Evolutionary conservation across 352 stramenopile species (phyloP).

Genomic region (Phytophthora sansomeana): DNA sequence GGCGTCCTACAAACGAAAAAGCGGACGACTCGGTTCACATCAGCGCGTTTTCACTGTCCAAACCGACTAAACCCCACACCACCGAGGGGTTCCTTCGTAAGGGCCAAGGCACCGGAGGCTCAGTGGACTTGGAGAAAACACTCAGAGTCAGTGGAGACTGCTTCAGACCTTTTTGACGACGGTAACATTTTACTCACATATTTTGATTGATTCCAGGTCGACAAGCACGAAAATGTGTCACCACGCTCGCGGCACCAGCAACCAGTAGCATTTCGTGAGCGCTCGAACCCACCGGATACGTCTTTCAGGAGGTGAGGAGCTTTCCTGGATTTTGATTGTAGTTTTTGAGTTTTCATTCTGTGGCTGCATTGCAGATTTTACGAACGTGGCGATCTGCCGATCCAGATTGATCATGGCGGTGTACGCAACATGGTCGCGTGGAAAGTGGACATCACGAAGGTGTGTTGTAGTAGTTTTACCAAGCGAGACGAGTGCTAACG

Average conservation of each 20-base stretch:
- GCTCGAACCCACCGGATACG: slow-evolving; percentile 94
- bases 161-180: background rate
- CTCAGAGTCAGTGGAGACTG: slow-evolving; percentile 33
- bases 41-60: slow-evolving; percentile 93
- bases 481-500: background rate
- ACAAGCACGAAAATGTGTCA: slow-evolving; percentile 53
- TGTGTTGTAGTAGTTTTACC: slow-evolving; percentile 19
- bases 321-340: background rate
- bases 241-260: slow-evolving; percentile 61
- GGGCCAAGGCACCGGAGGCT: slow-evolving; percentile 90
- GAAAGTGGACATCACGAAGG: slow-evolving; percentile 96
- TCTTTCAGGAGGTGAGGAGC: slow-evolving; percentile 68
- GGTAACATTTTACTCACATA: background rate
- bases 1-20: slow-evolving; percentile 79
- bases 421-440: slow-evolving; percentile 96
- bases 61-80: slow-evolving; percentile 83
- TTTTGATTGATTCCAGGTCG: slow-evolving; percentile 19
- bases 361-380: slow-evolving; percentile 74
- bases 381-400: slow-evolving; percentile 94
- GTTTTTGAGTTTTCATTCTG: background rate
- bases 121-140: slow-evolving; percentile 65
- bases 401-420: slow-evolving; percentile 97
- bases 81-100: slow-evolving; percentile 93
- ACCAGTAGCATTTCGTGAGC: slow-evolving; percentile 90
- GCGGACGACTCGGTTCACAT: slow-evolving; percentile 65